phyloP scores from a whole-genome alignment of 73 alveolate genomes.

The Stentor roeselii region DNA sequence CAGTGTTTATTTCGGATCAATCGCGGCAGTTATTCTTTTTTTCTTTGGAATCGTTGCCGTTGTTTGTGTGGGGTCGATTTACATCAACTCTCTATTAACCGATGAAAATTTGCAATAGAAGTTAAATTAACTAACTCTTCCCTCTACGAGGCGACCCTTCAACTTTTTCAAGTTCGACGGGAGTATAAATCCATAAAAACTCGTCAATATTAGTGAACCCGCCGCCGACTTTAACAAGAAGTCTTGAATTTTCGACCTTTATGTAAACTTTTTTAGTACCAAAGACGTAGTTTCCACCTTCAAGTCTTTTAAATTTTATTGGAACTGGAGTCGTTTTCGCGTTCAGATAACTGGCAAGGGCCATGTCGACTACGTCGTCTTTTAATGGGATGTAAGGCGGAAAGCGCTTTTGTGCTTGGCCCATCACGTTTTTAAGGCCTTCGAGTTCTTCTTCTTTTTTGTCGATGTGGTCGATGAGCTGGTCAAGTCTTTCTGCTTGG shows the following conservation, averaged over 20 bases:
- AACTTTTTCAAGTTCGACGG: conserved; percentile 52
- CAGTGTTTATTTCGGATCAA: neutral
- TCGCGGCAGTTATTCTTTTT: neutral
- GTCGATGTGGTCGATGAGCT: too few relatives aligned
- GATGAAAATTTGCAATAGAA: neutral
- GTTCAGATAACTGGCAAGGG: conserved; percentile 45
- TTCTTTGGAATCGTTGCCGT: neutral
- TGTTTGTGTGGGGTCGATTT: neutral
- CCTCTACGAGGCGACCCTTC: too few relatives aligned
- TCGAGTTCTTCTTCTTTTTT: too few relatives aligned
- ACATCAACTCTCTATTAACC: too few relatives aligned
- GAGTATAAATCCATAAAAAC: conserved; percentile 54
- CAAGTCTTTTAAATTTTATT: too few relatives aligned
- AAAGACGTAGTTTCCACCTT: conserved; percentile 58
- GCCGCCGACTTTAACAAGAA: conserved; percentile 58
- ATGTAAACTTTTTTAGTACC: conserved; percentile 54
- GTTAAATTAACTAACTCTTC: too few relatives aligned
- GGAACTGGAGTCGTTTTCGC: conserved; percentile 39
- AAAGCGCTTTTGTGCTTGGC: neutral
- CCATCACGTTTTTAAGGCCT: neutral
- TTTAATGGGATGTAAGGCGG: conserved; percentile 29
- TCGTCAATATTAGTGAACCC: conserved; percentile 57
- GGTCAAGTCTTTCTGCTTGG: too few relatives aligned
- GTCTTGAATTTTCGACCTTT: conserved; percentile 41
- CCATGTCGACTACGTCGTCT: conserved; percentile 50